Base-by-base conservation (phyloP, 257 asterid genomes). In the Penstemon newberryi region DNA sequence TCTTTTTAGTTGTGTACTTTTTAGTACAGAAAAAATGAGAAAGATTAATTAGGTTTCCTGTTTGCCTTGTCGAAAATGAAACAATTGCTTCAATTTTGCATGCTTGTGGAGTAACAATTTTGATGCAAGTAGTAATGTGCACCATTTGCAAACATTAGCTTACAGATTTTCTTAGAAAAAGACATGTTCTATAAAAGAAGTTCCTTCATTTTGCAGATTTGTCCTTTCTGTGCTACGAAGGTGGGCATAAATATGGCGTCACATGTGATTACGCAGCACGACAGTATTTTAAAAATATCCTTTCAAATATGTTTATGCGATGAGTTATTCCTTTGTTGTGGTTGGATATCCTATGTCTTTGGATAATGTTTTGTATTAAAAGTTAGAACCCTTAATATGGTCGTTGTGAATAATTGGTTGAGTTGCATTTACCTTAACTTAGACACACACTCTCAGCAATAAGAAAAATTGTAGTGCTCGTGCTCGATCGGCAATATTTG, bases 261-360 rank as follows among this genome's bases (percentile, higher is more conserved):
- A 1, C 98, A 92, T 58, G 87, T 92, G 60, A 83, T 92, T 71
- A 77, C 85, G n/a, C 93, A 85, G 65, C 97, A 92, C 7, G 90
- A 85, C 82, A 84, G 79, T 73, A 66, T 86, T 49, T 81, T 92
- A 82, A 92, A 85, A 63, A 92, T 92, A 92, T 92, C 98, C 98
- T 92, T 92, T 45, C 36, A 18, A 56, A 33, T 63, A 25, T 54
- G 56, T 46, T 60, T 15, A 18, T 6, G 37, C 7, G 10, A 55
- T 56, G 19, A 42, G 58, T 51, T 67, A 25, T 50, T 70, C 67
- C n/a, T 58, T 70, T 70, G 18, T 37, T 15, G 38, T 42, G 7
- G 61, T 55, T 71, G 57, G 9, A 13, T 65, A 36, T 65, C 53
- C 53, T 7, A 43, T n/a, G 2, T 55, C 33, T 25, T 25, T 25